These are phyloP conservation scores for Sporothrix dimorphospora DNA, from an alignment of 2,329 filamentous ascomycete genomes.

Conservation along the genomic window DNA sequence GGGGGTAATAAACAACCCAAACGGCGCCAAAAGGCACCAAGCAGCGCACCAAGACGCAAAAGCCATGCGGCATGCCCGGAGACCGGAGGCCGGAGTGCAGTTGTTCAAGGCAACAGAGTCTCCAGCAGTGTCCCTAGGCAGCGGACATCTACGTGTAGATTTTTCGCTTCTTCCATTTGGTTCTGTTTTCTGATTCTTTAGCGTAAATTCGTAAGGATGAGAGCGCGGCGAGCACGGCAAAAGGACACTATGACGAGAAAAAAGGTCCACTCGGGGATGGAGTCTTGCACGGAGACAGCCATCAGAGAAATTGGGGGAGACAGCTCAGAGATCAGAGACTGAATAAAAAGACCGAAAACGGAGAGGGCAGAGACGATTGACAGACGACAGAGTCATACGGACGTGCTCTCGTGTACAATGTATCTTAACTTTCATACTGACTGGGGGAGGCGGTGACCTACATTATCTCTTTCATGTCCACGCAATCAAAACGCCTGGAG, in stretches of 20 bases:
- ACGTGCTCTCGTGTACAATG: constrained; percentile 18
- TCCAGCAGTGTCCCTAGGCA: background rate
- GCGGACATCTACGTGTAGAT: background rate
- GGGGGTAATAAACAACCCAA: constrained; percentile 21
- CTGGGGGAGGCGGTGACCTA: background rate
- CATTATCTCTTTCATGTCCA: constrained; percentile 4
- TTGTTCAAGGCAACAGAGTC: background rate
- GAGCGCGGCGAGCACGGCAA: background rate
- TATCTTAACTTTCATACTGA: constrained; percentile 19
- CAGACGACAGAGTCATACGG: background rate
- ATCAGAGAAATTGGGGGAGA: background rate
- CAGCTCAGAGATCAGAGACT: background rate
- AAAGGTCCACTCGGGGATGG: background rate
- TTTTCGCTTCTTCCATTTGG: constrained; percentile 4
- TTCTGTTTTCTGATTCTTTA: background rate
- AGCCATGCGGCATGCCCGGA: constrained; percentile 19
- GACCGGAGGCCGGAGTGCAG: constrained; percentile 11
- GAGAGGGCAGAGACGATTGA: background rate
- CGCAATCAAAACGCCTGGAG: too few relatives aligned
- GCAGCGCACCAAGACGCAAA: background rate
- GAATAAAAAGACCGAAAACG: background rate
- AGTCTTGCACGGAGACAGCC: background rate
- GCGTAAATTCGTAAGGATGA: background rate
- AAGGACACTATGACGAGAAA: background rate
- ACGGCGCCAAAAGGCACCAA: constrained; percentile 12